Percentiles rank a stretch among this genome's conserved stretches.
Conservation (phyloP, 2,329 filamentous ascomycete species). For the Teratosphaeriaceae sp. region DNA sequence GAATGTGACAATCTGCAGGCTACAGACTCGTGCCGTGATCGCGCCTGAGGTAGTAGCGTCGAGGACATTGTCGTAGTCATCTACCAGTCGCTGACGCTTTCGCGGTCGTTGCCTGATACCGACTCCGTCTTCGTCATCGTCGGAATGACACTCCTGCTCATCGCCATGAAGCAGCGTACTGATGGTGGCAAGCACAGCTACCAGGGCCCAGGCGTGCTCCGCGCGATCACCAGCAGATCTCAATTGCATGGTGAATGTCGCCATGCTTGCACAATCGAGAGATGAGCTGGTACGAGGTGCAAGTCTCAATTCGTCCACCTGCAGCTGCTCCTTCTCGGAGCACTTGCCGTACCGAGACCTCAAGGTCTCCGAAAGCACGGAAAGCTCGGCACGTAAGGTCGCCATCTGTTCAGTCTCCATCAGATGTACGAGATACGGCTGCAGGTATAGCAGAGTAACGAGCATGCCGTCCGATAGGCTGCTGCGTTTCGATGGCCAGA, state of each 20-base stretch:
- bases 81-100: conserved; percentile 34
- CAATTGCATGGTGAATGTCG: no score
- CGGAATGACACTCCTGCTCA: conserved; percentile 1
- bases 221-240: background rate
- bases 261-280: no score
- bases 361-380: conserved; percentile 64
- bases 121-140: conserved; percentile 8
- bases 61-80: conserved; percentile 35
- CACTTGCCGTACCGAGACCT: conserved; percentile 71
- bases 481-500: conserved; percentile 54
- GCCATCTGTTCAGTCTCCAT: conserved; percentile 18
- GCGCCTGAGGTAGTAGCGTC: conserved; percentile 31
- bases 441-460: conserved; percentile 59
- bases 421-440: conserved; percentile 33
- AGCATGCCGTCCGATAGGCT: conserved; percentile 71
- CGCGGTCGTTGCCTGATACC: conserved; percentile 13
- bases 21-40: conserved; percentile 36
- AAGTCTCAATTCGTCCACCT: conserved; percentile 64
- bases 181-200: conserved; percentile 34
- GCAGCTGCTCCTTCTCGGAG: conserved; percentile 63
- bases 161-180: conserved; percentile 11
- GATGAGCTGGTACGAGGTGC: conserved; percentile 18
- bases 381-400: conserved; percentile 39
- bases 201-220: conserved; percentile 28
- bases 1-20: conserved; percentile 51